Percentiles rank a stretch among this genome's conserved stretches.
These are phyloP conservation scores for Tolypocladium tundrense DNA, from an alignment of 2,329 filamentous ascomycete species.

Conservation along the genomic window DNA sequence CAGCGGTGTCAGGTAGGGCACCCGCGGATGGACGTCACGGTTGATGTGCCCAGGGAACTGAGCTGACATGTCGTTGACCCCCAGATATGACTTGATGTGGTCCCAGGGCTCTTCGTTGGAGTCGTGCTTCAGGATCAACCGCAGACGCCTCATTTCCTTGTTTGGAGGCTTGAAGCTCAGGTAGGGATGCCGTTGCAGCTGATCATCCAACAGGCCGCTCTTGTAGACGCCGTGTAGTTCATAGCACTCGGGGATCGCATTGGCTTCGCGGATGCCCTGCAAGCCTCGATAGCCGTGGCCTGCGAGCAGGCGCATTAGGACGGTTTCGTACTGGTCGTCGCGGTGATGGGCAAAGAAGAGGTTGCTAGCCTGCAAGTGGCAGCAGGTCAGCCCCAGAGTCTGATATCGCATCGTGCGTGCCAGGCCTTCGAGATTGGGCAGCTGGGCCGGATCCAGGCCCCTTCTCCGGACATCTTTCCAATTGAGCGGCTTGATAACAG, in stretches of 20 bases:
- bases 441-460: slow-evolving; percentile 18
- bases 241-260: slow-evolving; percentile 74
- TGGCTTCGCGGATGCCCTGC: slow-evolving; percentile 53
- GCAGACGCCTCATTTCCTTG: slow-evolving; percentile 18
- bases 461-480: slow-evolving; percentile 34
- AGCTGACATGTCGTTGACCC: slow-evolving; percentile 11
- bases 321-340: slow-evolving; percentile 86
- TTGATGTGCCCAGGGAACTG: slow-evolving; percentile 16
- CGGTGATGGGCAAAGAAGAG: slow-evolving; percentile 77
- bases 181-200: slow-evolving; percentile 21
- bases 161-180: slow-evolving; percentile 25
- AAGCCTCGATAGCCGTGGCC: slow-evolving; percentile 63
- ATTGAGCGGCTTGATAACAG: slow-evolving; percentile 16
- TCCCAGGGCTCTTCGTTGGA: slow-evolving; percentile 11
- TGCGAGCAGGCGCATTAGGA: slow-evolving; percentile 64
- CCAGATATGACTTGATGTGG: slow-evolving; percentile 6
- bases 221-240: slow-evolving; percentile 62
- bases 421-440: slow-evolving; percentile 63
- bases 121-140: slow-evolving; percentile 17
- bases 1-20: slow-evolving; percentile 24
- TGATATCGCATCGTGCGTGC: slow-evolving; percentile 69
- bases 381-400: slow-evolving; percentile 53
- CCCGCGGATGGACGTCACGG: slow-evolving; percentile 8
- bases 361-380: slow-evolving; percentile 36
- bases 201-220: slow-evolving; percentile 48